Percentiles rank a stretch among this genome's conserved stretches.
These are phyloP conservation scores for Crithidia brevicula DNA, from an alignment of 208 protist genomes.

Conservation along the genomic window DNA sequence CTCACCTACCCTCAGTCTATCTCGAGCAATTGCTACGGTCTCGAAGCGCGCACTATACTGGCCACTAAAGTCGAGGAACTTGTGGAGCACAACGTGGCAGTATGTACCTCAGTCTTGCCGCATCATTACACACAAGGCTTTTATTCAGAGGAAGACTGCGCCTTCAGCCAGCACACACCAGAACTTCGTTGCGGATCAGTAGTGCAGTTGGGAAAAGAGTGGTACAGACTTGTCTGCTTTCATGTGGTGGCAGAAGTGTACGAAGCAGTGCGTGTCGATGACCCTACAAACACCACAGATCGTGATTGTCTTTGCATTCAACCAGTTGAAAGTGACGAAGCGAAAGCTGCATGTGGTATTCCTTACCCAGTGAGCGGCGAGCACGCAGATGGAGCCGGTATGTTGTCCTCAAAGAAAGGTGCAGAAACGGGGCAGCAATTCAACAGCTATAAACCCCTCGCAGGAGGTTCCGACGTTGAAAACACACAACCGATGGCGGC, in stretches of 20 bases:
- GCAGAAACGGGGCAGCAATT: no score
- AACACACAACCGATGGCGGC: not conserved
- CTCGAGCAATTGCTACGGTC: slow-evolving; percentile 59
- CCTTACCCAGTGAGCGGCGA: not conserved
- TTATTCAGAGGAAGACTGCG: not conserved
- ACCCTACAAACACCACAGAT: no score
- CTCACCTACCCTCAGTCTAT: slow-evolving; percentile 55
- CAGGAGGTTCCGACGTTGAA: no score
- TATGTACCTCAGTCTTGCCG: slow-evolving; percentile 18
- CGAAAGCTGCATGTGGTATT: no score
- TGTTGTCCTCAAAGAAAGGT: not conserved
- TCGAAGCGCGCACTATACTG: slow-evolving; percentile 41
- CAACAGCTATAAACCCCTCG: no score
- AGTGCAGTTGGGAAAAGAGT: slow-evolving; percentile 36
- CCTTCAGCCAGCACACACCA: slow-evolving; percentile 22
- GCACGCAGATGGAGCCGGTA: no score
- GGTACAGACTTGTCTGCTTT: slow-evolving; percentile 56
- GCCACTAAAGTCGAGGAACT: slow-evolving; percentile 42
- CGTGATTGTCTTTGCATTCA: no score
- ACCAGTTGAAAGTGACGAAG: no score
- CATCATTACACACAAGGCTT: slow-evolving; percentile 10
- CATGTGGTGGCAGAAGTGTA: slow-evolving; percentile 77
- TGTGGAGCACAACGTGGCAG: slow-evolving; percentile 53
- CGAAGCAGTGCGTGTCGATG: slow-evolving; percentile 48
- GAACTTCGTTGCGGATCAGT: slow-evolving; percentile 52